Conservation (phyloP, 106 monocot species). For the Posidonia australis region DNA sequence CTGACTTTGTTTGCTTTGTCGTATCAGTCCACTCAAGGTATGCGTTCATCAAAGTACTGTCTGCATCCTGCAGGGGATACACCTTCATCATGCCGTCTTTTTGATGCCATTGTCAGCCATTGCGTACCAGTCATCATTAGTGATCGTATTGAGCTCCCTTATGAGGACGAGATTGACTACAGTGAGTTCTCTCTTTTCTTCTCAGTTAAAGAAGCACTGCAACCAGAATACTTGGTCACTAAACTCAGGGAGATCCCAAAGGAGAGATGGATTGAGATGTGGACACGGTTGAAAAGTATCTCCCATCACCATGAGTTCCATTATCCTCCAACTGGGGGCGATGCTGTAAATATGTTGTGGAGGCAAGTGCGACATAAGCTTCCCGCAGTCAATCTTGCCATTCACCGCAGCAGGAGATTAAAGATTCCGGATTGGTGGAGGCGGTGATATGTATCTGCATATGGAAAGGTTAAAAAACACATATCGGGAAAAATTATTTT, state of each 20-base stretch:
- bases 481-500: neutral
- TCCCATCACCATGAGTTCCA: constrained; percentile 76
- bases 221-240: constrained; percentile 37
- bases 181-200: constrained; percentile 70
- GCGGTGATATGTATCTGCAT: constrained; percentile 10
- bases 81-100: constrained; percentile 92
- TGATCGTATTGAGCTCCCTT: constrained; percentile 85
- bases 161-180: constrained; percentile 83
- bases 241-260: constrained; percentile 51
- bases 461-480: neutral
- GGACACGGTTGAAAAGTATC: constrained; percentile 64
- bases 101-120: constrained; percentile 90
- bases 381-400: constrained; percentile 49
- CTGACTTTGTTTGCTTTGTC: neutral
- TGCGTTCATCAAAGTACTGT: constrained; percentile 92
- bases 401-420: constrained; percentile 56
- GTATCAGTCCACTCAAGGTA: constrained; percentile 63
- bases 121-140: constrained; percentile 90
- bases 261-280: constrained; percentile 62
- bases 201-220: constrained; percentile 54
- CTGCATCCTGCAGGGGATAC: constrained; percentile 95
- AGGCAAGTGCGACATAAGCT: constrained; percentile 61
- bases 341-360: constrained; percentile 93
- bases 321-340: constrained; percentile 48
- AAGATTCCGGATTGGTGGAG: constrained; percentile 94